Percentiles rank a stretch among this genome's conserved stretches.
Conservation (phyloP, 805 yeast species). For the Tanozyma kutaoensis region DNA sequence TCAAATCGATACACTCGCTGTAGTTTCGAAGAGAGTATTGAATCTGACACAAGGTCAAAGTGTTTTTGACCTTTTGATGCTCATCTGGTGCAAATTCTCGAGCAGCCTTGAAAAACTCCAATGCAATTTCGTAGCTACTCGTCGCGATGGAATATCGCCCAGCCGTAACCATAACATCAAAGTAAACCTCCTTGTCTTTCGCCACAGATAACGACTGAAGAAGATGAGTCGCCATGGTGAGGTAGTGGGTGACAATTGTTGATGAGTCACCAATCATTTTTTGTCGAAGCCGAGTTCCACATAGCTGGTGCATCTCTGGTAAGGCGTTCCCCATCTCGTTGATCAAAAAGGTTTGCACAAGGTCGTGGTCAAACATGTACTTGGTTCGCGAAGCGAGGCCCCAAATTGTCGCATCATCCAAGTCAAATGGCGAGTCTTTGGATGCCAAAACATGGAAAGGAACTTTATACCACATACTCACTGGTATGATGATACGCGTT, state of each 20-base stretch:
- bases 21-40: conserved; percentile 14
- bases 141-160: conserved; percentile 31
- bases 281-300: conserved; percentile 29
- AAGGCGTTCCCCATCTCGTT: conserved; percentile 15
- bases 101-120: conserved; percentile 25
- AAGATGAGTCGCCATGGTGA: conserved; percentile 27
- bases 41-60: conserved; percentile 20
- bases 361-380: conserved; percentile 28
- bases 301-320: conserved; percentile 17
- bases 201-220: conserved; percentile 19
- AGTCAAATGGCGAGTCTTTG: conserved; percentile 13
- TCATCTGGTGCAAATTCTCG: conserved; percentile 9
- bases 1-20: conserved; percentile 20
- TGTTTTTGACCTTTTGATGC: conserved; percentile 10
- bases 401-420: conserved; percentile 16
- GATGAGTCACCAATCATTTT: conserved; percentile 6
- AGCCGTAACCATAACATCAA: conserved; percentile 26
- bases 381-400: conserved; percentile 20
- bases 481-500: conserved; percentile 19
- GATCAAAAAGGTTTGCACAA: conserved; percentile 18
- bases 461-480: conserved; percentile 29
- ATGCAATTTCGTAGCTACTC: conserved; percentile 26
- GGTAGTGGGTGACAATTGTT: conserved; percentile 10
- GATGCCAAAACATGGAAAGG: conserved; percentile 27
- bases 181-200: conserved; percentile 19